Conservation (phyloP, 2,329 filamentous ascomycete genomes). For the Monilinia vaccinii-corymbosi region DNA sequence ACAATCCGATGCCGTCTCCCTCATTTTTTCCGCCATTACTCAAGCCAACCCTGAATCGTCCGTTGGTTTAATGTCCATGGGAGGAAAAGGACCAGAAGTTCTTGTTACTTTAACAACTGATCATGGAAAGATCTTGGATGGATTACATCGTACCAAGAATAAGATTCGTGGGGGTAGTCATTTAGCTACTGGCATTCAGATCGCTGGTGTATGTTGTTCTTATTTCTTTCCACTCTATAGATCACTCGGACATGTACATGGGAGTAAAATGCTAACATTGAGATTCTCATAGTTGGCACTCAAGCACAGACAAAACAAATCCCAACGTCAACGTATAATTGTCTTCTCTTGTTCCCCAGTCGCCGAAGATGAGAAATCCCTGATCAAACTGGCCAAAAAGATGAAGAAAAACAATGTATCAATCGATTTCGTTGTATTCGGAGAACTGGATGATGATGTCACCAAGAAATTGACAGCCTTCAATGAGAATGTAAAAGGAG, state of each 20-base stretch:
- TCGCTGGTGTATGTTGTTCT: slow-evolving; percentile 65
- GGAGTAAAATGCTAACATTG: slow-evolving; percentile 16
- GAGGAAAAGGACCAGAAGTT: slow-evolving; percentile 92
- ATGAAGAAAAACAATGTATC: slow-evolving; percentile 98
- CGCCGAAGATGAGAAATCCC: slow-evolving; percentile 77
- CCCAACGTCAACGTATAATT: slow-evolving; percentile 91
- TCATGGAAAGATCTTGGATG: slow-evolving; percentile 89
- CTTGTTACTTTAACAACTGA: slow-evolving; percentile 94
- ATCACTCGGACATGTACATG: background rate
- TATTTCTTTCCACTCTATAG: background rate
- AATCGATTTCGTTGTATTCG: slow-evolving; percentile 92
- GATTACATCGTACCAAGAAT: slow-evolving; percentile 76
- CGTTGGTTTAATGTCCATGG: slow-evolving; percentile 98
- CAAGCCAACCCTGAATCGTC: slow-evolving; percentile 94
- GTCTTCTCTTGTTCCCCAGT: slow-evolving; percentile 94
- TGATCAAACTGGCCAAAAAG: slow-evolving; percentile 86
- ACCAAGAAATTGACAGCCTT: slow-evolving; percentile 91
- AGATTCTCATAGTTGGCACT: slow-evolving; percentile 62
- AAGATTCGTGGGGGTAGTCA: slow-evolving; percentile 88
- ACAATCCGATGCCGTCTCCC: slow-evolving; percentile 87
- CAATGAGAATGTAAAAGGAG: slow-evolving; percentile 84
- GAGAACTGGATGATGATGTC: slow-evolving; percentile 82
- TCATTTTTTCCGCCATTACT: slow-evolving; percentile 93
- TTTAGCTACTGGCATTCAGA: slow-evolving; percentile 88
- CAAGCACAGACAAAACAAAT: slow-evolving; percentile 97